Percentiles rank a stretch among this genome's conserved stretches.
phyloP scores from a whole-genome alignment of 768 basidiomycete species.

The Panus rudis region DNA sequence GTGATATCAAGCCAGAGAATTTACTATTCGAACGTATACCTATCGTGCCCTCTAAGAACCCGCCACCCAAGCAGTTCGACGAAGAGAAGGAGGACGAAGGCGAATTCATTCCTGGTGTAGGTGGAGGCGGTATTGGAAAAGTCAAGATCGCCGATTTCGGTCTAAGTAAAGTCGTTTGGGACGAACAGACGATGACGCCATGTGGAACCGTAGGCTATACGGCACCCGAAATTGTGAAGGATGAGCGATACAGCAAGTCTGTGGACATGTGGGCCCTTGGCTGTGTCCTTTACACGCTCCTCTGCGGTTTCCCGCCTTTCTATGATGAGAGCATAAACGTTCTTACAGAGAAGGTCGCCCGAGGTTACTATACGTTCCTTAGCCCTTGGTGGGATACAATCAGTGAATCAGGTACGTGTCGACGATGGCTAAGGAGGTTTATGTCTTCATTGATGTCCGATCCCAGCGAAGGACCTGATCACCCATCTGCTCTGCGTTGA shows the following conservation, averaged over 20 bases:
- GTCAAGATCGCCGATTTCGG: slow-evolving; percentile 99
- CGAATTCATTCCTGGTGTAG: slow-evolving; percentile 85
- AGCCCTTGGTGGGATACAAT: slow-evolving; percentile 99
- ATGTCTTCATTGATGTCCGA: slow-evolving; percentile 8
- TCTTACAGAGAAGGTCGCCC: slow-evolving; percentile 95
- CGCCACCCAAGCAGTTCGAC: slow-evolving; percentile 80
- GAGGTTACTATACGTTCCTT: slow-evolving; percentile 96
- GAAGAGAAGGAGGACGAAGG: slow-evolving; percentile 99
- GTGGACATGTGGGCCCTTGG: slow-evolving; percentile 99
- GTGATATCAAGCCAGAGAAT: slow-evolving; percentile 99
- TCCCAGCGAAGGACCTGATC: slow-evolving; percentile 87
- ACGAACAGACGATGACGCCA: slow-evolving; percentile 98
- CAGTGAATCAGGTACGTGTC: slow-evolving; percentile 59
- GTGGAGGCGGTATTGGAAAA: slow-evolving; percentile 94
- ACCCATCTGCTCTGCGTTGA: slow-evolving; percentile 93
- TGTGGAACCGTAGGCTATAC: slow-evolving; percentile 99
- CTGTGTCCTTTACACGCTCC: slow-evolving; percentile 96
- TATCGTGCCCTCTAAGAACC: slow-evolving; percentile 76
- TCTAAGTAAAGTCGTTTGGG: slow-evolving; percentile 95
- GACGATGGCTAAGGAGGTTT: neutral
- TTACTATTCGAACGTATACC: slow-evolving; percentile 90
- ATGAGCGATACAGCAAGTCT: slow-evolving; percentile 92
- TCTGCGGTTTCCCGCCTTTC: slow-evolving; percentile 97
- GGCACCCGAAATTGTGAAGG: slow-evolving; percentile 98
- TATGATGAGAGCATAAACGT: slow-evolving; percentile 99